Conservation (phyloP, 345 rosid species). For the Melaleuca alternifolia region DNA sequence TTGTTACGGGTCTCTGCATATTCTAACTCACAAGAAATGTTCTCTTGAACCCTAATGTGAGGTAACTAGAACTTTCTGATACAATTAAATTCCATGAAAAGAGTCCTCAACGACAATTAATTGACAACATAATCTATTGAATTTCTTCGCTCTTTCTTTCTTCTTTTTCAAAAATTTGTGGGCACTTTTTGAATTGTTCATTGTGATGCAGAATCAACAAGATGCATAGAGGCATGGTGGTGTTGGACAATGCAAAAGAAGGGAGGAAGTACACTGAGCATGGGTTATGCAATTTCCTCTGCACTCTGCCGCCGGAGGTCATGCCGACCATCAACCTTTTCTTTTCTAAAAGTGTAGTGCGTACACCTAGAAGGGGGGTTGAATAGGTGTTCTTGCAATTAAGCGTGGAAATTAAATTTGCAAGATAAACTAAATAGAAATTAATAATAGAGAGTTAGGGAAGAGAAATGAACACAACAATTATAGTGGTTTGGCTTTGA, state of each 20-base stretch:
- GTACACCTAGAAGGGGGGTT: too few species aligned
- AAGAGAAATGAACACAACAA: too few species aligned
- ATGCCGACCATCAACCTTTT: conserved; percentile 71
- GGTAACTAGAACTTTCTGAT: conserved; percentile 11
- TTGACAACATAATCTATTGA: not conserved
- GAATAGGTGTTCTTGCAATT: too few species aligned
- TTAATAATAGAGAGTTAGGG: too few species aligned
- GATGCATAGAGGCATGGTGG: conserved; percentile 24
- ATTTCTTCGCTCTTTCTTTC: not conserved
- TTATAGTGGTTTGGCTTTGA: too few species aligned
- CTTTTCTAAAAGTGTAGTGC: conserved; percentile 59
- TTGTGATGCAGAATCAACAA: conserved; percentile 38
- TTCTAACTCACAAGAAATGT: conserved; percentile 63
- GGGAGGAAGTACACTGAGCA: conserved; percentile 66
- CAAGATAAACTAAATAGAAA: too few species aligned
- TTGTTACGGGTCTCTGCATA: conserved; percentile 44
- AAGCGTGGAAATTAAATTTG: too few species aligned
- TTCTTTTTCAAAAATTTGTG: not conserved
- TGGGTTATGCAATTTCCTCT: conserved; percentile 48
- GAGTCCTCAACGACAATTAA: not conserved
- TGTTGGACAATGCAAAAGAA: conserved; percentile 57
- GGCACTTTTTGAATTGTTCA: not conserved
- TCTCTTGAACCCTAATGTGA: conserved; percentile 58
- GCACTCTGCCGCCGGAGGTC: conserved; percentile 58
- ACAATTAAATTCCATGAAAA: not conserved